These are phyloP conservation scores for Globisporangium sylvaticum DNA, from an alignment of 352 stramenopile genomes.

Conservation along the genomic window DNA sequence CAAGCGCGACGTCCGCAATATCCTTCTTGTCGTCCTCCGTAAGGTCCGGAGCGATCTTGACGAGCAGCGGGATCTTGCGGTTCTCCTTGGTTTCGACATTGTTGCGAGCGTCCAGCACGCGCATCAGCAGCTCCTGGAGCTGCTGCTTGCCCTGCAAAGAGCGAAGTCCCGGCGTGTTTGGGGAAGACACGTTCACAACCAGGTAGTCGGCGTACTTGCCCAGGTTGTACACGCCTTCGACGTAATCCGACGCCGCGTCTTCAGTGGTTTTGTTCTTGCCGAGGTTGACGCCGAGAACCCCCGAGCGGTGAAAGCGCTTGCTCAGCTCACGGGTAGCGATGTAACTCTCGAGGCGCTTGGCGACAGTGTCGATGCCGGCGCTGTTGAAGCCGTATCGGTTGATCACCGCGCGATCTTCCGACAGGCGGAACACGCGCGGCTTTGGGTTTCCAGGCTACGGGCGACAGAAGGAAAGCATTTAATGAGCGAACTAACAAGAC, in stretches of 20 bases:
- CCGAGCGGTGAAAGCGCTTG: constrained; percentile 43
- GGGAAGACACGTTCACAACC: constrained; percentile 97
- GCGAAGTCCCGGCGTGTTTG: constrained; percentile 92
- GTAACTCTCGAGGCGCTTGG: constrained; percentile 62
- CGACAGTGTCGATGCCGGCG: constrained; percentile 81
- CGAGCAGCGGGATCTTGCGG: constrained; percentile 88
- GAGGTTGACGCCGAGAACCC: constrained; percentile 95
- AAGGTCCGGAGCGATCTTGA: constrained; percentile 98
- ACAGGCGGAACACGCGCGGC: constrained; percentile 95
- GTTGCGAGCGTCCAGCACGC: constrained; percentile 66
- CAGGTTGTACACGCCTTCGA: constrained; percentile 86
- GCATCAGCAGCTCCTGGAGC: constrained; percentile 71
- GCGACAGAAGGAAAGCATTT: background rate
- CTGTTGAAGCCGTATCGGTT: constrained; percentile 99
- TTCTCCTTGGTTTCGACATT: constrained; percentile 50
- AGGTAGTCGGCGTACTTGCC: constrained; percentile 96
- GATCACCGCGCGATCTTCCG: constrained; percentile 94
- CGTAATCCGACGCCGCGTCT: constrained; percentile 86
- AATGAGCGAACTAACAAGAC: background rate
- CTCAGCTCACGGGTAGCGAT: constrained; percentile 30
- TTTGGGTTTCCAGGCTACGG: constrained; percentile 87
- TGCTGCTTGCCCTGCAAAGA: constrained; percentile 78
- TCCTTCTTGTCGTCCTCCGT: constrained; percentile 92
- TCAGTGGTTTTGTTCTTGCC: constrained; percentile 97
- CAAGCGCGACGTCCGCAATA: constrained; percentile 89